phyloP scores from a whole-genome alignment of 768 basidiomycete genomes.

The Mrakia blollopis region DNA sequence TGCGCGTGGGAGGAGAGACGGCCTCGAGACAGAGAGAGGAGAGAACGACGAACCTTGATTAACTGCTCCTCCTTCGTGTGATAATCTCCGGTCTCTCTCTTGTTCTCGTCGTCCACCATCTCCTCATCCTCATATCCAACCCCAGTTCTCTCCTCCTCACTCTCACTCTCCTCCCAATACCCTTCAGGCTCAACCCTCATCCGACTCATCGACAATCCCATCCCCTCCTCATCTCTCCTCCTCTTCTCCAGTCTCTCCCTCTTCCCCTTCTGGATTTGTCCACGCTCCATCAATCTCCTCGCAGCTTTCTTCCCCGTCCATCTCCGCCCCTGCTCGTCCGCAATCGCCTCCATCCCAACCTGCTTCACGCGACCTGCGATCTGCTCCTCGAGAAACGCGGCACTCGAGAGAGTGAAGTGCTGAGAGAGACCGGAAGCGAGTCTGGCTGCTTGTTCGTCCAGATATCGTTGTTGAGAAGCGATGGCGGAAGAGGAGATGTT shows the following conservation, averaged over 20 bases:
- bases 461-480: not conserved
- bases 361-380: not conserved
- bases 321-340: conserved; percentile 10
- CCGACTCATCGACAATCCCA: conserved; percentile 18
- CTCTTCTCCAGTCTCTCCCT: not conserved
- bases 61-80: not conserved
- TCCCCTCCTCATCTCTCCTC: conserved; percentile 5
- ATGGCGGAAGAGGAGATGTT: conserved; percentile 7
- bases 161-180: not conserved
- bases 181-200: not conserved
- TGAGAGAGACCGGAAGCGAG: not conserved
- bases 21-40: not conserved
- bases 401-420: not conserved
- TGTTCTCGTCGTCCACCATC: too few relatives aligned
- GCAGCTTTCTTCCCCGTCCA: not conserved
- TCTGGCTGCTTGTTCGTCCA: not conserved
- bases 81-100: not conserved
- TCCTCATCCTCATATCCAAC: not conserved
- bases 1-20: not conserved
- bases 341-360: not conserved
- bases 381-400: not conserved
- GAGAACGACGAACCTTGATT: not conserved
- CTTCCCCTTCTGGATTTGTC: not conserved
- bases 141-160: not conserved
- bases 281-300: not conserved